Base-by-base conservation (phyloP, 371 early-diverging fungal species). In the Nosema granulosis region DNA sequence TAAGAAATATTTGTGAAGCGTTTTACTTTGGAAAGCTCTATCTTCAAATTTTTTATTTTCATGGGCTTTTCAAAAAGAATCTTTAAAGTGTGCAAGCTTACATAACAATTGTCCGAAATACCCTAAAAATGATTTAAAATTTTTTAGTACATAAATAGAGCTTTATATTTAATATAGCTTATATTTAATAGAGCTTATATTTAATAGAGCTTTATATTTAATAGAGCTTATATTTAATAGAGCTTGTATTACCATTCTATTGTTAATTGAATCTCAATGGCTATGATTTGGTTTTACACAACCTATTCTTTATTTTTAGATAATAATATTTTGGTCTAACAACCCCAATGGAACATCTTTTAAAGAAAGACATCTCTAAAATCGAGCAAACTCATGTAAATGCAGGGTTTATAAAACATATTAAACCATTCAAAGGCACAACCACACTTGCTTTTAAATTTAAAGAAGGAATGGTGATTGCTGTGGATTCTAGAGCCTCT, bases 361-460 rank as follows among this genome's bases (percentile, higher is more conserved):
- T 68, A 16, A 62, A 12, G 22, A 69, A 66, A 34, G 67, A 78
- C 51, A 59, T 75, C 28, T 34, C 56, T 13, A 67, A 51, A 22
- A 52, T 78, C 16, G 72, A 71, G 3, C 9, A 65, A 20, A 63
- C 28, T 2, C 56, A 50, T 18, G 37, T 76, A 26, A 67, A 75
- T 51, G 20, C 26, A 4, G 20, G 65, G n/a, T 43, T 82, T 49
- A 29, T 26, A 13, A 37, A 50, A 1, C 12, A 65, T 6, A 63
- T 76, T 58, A 74, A 71, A 68, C 82, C 82, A 26, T 58, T 71
- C 43, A 92, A 99, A 83, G 99, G 99, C 82, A 99, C 99, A 22
- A 99, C 99, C 3, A 99, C 98, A 0, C 87, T 97, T 32, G 96
- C 97, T 34, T 97, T 99, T 88, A 91, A 93, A 84, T 96, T 94